Percentiles rank a stretch among this genome's conserved stretches.
Evolutionary conservation across 345 rosid species (phyloP).

Genomic region (Euclidium syriacum): DNA sequence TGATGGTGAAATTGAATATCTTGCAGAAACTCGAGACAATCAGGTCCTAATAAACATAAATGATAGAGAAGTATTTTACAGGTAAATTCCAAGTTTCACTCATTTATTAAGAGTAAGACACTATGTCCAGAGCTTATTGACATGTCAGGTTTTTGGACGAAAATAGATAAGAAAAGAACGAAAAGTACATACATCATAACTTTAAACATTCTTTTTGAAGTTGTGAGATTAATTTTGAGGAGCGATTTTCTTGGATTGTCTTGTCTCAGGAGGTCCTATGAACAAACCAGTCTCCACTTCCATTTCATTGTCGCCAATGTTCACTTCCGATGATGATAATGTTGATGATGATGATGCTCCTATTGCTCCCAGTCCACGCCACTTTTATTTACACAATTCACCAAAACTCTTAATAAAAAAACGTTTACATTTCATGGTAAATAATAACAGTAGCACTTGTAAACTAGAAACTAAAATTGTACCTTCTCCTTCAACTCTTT

Average conservation of each 20-base stretch:
- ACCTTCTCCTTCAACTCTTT: slow-evolving; percentile 48
- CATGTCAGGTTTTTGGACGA: background rate
- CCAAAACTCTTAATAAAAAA: slow-evolving; percentile 4
- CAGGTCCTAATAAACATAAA: background rate
- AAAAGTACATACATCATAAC: background rate
- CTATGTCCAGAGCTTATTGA: background rate
- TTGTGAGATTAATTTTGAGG: slow-evolving; percentile 1
- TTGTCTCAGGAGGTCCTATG: slow-evolving; percentile 60
- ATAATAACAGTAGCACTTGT: background rate
- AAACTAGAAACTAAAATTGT: background rate
- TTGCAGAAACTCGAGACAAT: no score
- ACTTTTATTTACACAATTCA: slow-evolving; percentile 11
- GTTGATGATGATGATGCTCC: slow-evolving; percentile 6
- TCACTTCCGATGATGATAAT: slow-evolving; percentile 15
- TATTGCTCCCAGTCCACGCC: slow-evolving; percentile 16
- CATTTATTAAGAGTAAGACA: background rate
- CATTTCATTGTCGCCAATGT: slow-evolving; percentile 19
- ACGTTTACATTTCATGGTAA: background rate
- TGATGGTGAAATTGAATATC: no score
- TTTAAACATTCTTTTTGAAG: background rate
- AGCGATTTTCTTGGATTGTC: slow-evolving; percentile 13
- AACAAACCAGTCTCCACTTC: slow-evolving; percentile 64
- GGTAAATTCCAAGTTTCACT: background rate
- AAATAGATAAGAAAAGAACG: background rate
- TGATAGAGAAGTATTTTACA: background rate